Evolutionary conservation across 148 eudicot genomes (phyloP).

Genomic region (Rhododendron ferrugineum): DNA sequence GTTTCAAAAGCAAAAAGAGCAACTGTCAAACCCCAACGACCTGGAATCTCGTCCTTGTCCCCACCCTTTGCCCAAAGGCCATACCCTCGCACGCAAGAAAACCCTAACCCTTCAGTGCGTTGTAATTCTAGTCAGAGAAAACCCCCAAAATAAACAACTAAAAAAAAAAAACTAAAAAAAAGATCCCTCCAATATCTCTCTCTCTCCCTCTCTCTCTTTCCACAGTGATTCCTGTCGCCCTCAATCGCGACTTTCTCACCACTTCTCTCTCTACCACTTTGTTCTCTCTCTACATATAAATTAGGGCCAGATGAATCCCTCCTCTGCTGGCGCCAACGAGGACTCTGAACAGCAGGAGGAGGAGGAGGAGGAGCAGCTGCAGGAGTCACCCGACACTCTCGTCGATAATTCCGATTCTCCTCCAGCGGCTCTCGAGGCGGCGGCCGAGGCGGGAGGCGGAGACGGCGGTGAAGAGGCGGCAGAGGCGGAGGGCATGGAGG

Average conservation of each 20-base stretch:
- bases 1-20: background rate
- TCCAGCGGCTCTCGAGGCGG: constrained; percentile 21
- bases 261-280: constrained; percentile 21
- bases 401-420: constrained; percentile 5
- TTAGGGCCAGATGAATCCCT: constrained; percentile 65
- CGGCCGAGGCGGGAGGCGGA: constrained; percentile 14
- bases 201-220: constrained; percentile 5
- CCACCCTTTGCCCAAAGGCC: background rate
- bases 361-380: background rate
- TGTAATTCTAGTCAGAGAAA: background rate
- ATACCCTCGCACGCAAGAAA: background rate
- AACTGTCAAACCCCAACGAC: background rate
- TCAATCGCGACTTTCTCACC: constrained; percentile 82
- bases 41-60: background rate
- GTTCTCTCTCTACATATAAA: constrained; percentile 31
- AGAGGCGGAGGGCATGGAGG: constrained; percentile 39
- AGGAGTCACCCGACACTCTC: constrained; percentile 15
- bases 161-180: background rate
- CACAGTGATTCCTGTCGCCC: constrained; percentile 80
- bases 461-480: constrained; percentile 16
- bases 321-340: constrained; percentile 18
- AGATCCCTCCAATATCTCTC: background rate
- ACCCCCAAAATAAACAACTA: background rate
- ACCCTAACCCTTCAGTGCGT: background rate
- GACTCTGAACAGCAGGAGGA: background rate